Evolutionary conservation across 148 eudicot species (phyloP), one percentile per base, ranked within the genome.

Genomic region (Rhododendron henanense): DNA sequence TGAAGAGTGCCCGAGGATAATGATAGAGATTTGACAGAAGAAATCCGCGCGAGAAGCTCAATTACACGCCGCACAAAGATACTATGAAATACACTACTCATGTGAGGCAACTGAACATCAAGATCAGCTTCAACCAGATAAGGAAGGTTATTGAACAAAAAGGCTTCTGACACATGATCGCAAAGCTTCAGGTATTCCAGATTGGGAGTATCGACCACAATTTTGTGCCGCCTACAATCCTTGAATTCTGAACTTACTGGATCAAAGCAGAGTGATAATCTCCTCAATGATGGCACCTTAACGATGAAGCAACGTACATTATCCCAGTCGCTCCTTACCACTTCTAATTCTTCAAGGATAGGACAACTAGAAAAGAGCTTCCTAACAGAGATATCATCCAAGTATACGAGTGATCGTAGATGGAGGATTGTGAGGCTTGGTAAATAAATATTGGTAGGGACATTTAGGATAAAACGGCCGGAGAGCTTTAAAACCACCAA

Each of bases 161-260:
- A 53, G 65, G 35, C 41, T 50, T 80, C 67, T 51, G 83, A 80
- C 13, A 80, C 23, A 15, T 51, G 4, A 80, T 80, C n/a, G 45
- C 59, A 57, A 80, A 80, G 63, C 83, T 80, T 80, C 63, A 80
- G 44, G 25, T 80, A 80, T 80, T 80, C 83, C 35, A 80, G 83
- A 51, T 33, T 80, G 63, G 83, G 83, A 80, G 83, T 53, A 37
- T 80, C 61, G 18, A 80, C 65, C 65, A 28, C 10, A 25, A 53
- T 50, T 33, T 31, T 80, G 44, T 80, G 83, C 61, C 10, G 44
- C 21, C 37, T 57, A 18, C 65, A 25, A 13, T 28, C 15, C 18
- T 14, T 51, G 53, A 50, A 51, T 50, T 80, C 83, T 15, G 6
- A 53, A 18, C 83, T 18, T 80, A 47, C 55, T 53, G 83, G 44